Conservation (phyloP, 306 rosid genomes). For the Medicago arabica region DNA sequence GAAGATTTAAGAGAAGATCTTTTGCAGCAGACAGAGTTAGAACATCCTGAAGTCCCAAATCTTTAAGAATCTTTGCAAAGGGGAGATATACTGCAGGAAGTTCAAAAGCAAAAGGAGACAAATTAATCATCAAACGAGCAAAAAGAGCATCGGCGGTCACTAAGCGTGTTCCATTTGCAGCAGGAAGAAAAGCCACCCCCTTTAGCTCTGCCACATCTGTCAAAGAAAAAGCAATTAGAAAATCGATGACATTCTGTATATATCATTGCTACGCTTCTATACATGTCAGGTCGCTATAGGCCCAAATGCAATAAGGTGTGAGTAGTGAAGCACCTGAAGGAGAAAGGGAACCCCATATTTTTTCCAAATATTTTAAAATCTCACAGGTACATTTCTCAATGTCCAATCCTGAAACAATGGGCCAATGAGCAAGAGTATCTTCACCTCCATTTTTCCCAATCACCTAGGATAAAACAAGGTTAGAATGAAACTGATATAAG, state of each 20-base stretch:
- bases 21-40: constrained; percentile 81
- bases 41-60: constrained; percentile 86
- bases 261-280: background rate
- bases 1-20: constrained; percentile 83
- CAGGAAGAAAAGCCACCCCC: constrained; percentile 85
- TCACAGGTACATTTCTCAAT: constrained; percentile 88
- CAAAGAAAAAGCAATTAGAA: constrained; percentile 38
- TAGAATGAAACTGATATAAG: constrained; percentile 35
- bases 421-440: constrained; percentile 98
- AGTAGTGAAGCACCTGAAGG: constrained; percentile 66
- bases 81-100: constrained; percentile 88
- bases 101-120: constrained; percentile 97
- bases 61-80: constrained; percentile 80
- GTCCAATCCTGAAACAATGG: constrained; percentile 78
- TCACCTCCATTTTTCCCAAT: constrained; percentile 93
- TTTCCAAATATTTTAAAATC: constrained; percentile 83
- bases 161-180: constrained; percentile 94
- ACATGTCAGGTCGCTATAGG: background rate
- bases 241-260: constrained; percentile 5
- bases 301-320: constrained; percentile 26
- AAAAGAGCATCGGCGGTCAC: constrained; percentile 80
- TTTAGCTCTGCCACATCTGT: constrained; percentile 74
- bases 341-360: constrained; percentile 84
- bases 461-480: constrained; percentile 54
- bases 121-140: constrained; percentile 79